Evolutionary conservation across 495 filamentous ascomycete species (phyloP).

Genomic region (Chaetomidium leptoderma): DNA sequence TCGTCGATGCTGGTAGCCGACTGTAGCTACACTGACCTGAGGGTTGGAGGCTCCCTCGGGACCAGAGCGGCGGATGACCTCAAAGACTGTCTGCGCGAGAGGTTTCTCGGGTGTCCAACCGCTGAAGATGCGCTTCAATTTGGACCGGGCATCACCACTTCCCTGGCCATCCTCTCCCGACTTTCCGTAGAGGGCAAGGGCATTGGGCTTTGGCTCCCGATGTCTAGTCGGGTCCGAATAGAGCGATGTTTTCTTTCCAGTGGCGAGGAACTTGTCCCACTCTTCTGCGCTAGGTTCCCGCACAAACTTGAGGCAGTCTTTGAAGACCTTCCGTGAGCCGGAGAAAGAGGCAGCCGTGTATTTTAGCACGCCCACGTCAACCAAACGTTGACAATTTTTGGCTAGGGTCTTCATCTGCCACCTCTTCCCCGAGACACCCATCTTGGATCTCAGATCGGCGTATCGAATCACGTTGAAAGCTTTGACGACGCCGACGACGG

Average conservation of each 20-base stretch:
- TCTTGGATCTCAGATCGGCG: conserved; percentile 58
- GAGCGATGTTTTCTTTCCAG: conserved; percentile 36
- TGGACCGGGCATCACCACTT: conserved; percentile 15
- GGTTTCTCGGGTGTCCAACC: conserved; percentile 45
- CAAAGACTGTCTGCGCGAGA: conserved; percentile 40
- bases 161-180: conserved; percentile 14
- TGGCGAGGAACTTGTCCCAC: conserved; percentile 50
- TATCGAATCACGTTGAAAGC: conserved; percentile 47
- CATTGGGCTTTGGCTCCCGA: conserved; percentile 32
- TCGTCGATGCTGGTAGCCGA: conserved; percentile 43
- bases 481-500: conserved; percentile 45
- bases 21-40: conserved; percentile 39
- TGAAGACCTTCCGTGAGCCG: conserved; percentile 43
- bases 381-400: conserved; percentile 64
- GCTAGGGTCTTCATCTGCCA: conserved; percentile 66
- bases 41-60: conserved; percentile 41
- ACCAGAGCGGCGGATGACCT: conserved; percentile 42
- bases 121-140: conserved; percentile 29
- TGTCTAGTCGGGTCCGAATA: conserved; percentile 31
- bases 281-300: conserved; percentile 68
- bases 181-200: conserved; percentile 28
- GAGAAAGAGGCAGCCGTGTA: conserved; percentile 59
- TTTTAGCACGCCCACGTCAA: conserved; percentile 62
- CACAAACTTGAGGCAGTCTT: conserved; percentile 66
- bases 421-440: conserved; percentile 53